Conservation (phyloP, 768 basidiomycete species). For the Phylloporus arenicola region DNA sequence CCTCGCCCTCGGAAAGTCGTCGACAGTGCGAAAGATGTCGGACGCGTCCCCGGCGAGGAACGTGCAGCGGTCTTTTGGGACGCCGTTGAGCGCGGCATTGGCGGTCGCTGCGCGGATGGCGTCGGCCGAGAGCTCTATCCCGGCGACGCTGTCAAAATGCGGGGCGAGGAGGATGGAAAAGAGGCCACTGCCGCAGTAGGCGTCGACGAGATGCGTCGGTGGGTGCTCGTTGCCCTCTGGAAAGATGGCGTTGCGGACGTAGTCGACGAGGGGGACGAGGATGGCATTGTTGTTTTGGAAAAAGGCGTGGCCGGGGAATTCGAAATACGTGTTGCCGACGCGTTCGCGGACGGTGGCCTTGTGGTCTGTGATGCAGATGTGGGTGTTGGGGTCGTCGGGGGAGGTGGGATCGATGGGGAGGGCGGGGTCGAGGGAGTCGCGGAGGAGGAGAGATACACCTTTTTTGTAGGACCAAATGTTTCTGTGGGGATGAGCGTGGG, state of each 20-base stretch:
- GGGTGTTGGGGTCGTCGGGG: constrained; percentile 44
- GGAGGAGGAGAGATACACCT: constrained; percentile 85
- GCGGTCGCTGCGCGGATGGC: constrained; percentile 63
- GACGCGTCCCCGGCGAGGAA: constrained; percentile 84
- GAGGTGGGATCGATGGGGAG: constrained; percentile 22
- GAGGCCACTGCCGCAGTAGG: constrained; percentile 88
- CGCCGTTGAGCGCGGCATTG: constrained; percentile 61
- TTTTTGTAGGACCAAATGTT: constrained; percentile 77
- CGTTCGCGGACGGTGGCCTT: constrained; percentile 76
- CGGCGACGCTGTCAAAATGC: constrained; percentile 69
- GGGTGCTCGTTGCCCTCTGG: constrained; percentile 7
- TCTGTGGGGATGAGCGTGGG: constrained; percentile 35
- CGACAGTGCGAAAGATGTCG: constrained; percentile 70
- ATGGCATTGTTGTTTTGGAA: constrained; percentile 99
- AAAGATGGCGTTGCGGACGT: constrained; percentile 75
- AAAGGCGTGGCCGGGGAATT: constrained; percentile 84
- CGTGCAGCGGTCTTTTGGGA: constrained; percentile 49
- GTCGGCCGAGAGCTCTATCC: constrained; percentile 78
- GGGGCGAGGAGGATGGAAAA: constrained; percentile 82
- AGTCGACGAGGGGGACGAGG: constrained; percentile 74
- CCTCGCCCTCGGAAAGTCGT: constrained; percentile 54
- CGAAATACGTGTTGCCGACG: constrained; percentile 76
- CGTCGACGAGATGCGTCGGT: constrained; percentile 88
- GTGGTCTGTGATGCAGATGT: constrained; percentile 82
- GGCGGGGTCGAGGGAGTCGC: constrained; percentile 62